Base-by-base conservation (phyloP, 768 basidiomycete species). In the Collybia nuda region DNA sequence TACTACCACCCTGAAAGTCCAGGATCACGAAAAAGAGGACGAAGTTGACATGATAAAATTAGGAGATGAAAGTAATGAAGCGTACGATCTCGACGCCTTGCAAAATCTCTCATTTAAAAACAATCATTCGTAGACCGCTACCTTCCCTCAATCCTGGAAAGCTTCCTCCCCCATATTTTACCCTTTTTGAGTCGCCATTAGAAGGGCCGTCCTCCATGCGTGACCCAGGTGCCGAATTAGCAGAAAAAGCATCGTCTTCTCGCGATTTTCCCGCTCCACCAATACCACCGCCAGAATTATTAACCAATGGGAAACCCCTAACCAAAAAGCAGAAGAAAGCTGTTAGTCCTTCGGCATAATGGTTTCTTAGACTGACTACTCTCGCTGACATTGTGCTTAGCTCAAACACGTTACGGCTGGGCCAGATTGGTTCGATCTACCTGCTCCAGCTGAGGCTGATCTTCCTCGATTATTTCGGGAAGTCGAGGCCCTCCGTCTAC, bases 371-470 rank as follows among this genome's bases (percentile, higher is more conserved):
- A 28, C 53, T 44, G 50, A 17, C 54, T 15, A 41, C n/a, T n/a
- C 42, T 9, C 12, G 24, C 22, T 47, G 14, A 6, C 26, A 48
- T 37, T 44, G 47, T 47, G 44, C 21, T 43, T 46, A 94, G 92
- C 62, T 86, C 40, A 85, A 79, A 62, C 79, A 77, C 23, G 77
- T 79, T 58, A 93, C 90, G 1, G 80, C 91, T 4, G 92, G 93
- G 0, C 77, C 83, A 40, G 78, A 80, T 49, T 96, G 93, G 92
- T 94, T 92, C 64, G 89, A 94, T 65, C 77, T 95, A 48, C 90
- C 93, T 17, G 86, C 88, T 15, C 92, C 93, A 18, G 67, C 81
- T 12, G 88, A 89, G 58, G 82, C 87, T 11, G 90, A 93, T 53
- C 73, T 91, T 14, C 89, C 91, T 29, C 78, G 83, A 32, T 67